Base-by-base conservation (phyloP, 169 alveolate species). In the Theileria annulata region DNA sequence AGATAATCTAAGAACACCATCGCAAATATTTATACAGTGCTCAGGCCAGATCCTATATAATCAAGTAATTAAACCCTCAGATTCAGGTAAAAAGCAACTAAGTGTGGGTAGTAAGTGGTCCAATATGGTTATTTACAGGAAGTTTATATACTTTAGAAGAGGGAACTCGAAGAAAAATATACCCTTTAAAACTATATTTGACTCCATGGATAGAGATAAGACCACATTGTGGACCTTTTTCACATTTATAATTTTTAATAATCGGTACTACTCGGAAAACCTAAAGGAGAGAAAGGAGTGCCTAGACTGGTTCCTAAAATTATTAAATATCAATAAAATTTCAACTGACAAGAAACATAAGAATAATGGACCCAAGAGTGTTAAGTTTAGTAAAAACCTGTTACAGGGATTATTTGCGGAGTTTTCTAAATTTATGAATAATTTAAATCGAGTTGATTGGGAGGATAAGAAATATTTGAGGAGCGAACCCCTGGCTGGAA, bases 1-100 rank as follows among this genome's bases (percentile, higher is more conserved):
- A 0, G 75, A 42, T 17, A 27, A n/a, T 10, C 6, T 54, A 19
- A 56, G 12, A 15, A 23, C 28, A 10, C 56, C 60, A 17, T 64
- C 77, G 2, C 54, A 64, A 21, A 23, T 72, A 3, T 62, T 80
- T n/a, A 58, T 80, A n/a, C 82, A 80, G 71, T 80, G 82, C 33
- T 48, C 87, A 9, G 87, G 87, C 21, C 54, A 21, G 19, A 49
- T 80, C 12, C 51, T 72, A 71, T 54, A 49, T 31, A 59, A 80
- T 19, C 35, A 66, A 31, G 59, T 42, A 19, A 47, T 80, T 27
- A 17, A 70, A 42, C 31, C 28, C 19, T 47, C 15, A 25, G 56
- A 67, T 25, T 72, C 64, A 9, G 72, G 19, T 30, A 9, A 15
- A 37, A 33, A n/a, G 21, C 28, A 30, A 19, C 42, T 30, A 68